phyloP scores from a whole-genome alignment of 2,329 filamentous ascomycete species.

The Fusarium mundagurra region DNA sequence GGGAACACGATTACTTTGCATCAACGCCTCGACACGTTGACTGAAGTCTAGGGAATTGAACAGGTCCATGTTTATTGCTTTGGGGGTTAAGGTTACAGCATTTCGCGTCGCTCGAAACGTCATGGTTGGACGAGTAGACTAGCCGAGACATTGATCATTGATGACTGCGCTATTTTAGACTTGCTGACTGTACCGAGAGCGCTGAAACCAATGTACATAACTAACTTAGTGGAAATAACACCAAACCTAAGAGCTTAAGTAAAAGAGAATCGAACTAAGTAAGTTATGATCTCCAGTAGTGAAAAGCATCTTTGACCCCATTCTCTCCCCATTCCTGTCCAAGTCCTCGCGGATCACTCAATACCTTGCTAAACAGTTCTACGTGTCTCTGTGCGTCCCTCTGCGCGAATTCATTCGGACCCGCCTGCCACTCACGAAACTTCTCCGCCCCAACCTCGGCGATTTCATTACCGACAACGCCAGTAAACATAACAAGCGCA shows the following conservation, averaged over 20 bases:
- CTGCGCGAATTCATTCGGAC: too few species aligned
- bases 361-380: neutral
- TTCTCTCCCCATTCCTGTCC: neutral
- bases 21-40: neutral
- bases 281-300: neutral
- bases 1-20: neutral
- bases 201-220: neutral
- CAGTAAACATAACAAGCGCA: too few species aligned
- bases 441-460: too few species aligned
- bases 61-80: neutral
- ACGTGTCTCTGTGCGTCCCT: too few species aligned
- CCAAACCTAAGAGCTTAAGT: neutral
- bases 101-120: neutral
- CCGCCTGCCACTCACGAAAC: too few species aligned
- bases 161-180: neutral
- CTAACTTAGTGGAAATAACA: neutral
- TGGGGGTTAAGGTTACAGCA: rapidly evolving
- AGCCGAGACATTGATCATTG: too few species aligned
- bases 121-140: neutral
- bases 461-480: too few species aligned
- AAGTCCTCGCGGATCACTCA: rapidly evolving
- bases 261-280: neutral
- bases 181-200: neutral
- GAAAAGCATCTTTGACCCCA: neutral
- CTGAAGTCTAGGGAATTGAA: neutral